Evolutionary conservation across 371 early-diverging fungal genomes (phyloP), one percentile per base, ranked within the genome.

Genomic region (Ordospora colligata): DNA sequence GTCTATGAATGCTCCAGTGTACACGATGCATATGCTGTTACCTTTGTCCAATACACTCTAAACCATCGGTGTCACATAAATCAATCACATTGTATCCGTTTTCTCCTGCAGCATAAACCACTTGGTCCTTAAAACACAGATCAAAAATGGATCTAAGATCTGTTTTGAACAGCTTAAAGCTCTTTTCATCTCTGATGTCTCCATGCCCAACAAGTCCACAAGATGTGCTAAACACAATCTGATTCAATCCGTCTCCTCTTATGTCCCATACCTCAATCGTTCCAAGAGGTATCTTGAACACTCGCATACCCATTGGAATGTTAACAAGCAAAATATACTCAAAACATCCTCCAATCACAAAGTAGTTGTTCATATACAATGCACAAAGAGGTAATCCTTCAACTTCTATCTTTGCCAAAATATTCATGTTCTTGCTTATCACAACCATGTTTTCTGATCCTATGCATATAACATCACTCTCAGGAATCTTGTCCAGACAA

Each of bases 301-400:
- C 53, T 12, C 21, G 14, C 45, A 75, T 74, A 23, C 75, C 62
- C 47, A 53, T 66, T 10, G 50, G 63, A 10, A 70, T 77, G 52
- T 75, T 73, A 6, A 81, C 67, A 5, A 77, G 23, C 10, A 74
- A 17, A 5, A 81, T 21, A 12, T 76, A 49, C 12, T 73, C 52
- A 53, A 78, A 81, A 21, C 53, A 37, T 21, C 81, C 81, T 6
- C 72, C 78, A 53, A 77, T 40, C 12, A 77, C 64, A 63, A 81
- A 74, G 45, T 69, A 62, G 49, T 64, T 74, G 21, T 74, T 72
- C 43, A 71, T 51, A 32, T 69, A 63, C n/a, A 21, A 42, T 44
- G 74, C 22, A 9, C 43, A 37, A 12, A 74, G 75, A 11, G 67
- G 54, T 12, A 5, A 45, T 10, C 58, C 75, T 17, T 71, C 78